Evolutionary conservation across 2,329 filamentous ascomycete genomes (phyloP).

Genomic region (Chrysoporthe deuterocubensis): DNA sequence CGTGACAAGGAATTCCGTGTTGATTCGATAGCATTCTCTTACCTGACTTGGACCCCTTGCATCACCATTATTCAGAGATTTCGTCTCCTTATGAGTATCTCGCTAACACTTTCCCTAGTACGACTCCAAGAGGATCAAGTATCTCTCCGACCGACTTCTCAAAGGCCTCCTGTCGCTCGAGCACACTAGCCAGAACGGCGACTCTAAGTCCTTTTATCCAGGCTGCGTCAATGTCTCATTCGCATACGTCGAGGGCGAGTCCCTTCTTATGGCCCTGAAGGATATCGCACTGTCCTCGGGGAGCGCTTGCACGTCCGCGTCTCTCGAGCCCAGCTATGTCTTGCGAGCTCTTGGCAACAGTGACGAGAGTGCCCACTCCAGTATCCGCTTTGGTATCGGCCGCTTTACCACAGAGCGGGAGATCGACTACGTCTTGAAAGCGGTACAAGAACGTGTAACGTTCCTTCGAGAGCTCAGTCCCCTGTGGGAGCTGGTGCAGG

Average conservation of each 20-base stretch:
- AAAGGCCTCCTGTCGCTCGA: constrained; percentile 86
- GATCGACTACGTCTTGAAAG: constrained; percentile 97
- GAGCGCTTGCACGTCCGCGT: constrained; percentile 95
- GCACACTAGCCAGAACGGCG: constrained; percentile 90
- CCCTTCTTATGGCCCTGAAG: constrained; percentile 96
- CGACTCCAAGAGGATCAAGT: constrained; percentile 82
- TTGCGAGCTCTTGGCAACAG: constrained; percentile 92
- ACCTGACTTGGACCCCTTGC: constrained; percentile 51
- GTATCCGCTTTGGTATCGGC: constrained; percentile 96
- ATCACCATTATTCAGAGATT: constrained; percentile 3
- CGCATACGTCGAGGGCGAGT: constrained; percentile 97
- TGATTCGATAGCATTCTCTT: constrained; percentile 66
- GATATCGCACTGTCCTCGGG: constrained; percentile 97
- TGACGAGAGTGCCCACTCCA: constrained; percentile 96
- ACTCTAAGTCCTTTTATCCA: constrained; percentile 82
- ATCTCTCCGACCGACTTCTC: constrained; percentile 80
- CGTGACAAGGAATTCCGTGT: constrained; percentile 62
- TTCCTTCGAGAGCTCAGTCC: constrained; percentile 95
- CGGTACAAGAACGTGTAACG: constrained; percentile 85
- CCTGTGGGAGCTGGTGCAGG: constrained; percentile 96
- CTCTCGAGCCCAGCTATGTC: constrained; percentile 94
- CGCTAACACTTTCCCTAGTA: constrained; percentile 65
- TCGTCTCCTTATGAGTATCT: neutral
- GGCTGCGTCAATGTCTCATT: constrained; percentile 99
- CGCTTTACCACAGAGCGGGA: constrained; percentile 94